A percentile compares a stretch with the other conserved stretches of the same genome.
Evolutionary conservation across 306 rosid species (phyloP).

Genomic region (Alnus rubra): DNA sequence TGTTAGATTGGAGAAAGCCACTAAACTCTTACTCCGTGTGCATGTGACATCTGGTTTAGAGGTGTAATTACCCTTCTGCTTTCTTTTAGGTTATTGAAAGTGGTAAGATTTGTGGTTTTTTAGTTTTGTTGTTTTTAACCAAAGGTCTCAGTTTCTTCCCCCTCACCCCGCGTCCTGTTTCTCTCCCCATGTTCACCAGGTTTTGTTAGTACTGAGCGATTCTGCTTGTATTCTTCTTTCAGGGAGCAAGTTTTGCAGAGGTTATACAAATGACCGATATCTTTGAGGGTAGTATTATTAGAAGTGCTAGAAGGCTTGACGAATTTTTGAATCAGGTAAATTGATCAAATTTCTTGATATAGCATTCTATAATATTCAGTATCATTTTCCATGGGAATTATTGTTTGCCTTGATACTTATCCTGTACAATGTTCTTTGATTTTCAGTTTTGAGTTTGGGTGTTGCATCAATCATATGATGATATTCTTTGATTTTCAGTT

Average conservation of each 20-base stretch:
- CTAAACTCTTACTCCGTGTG: no score
- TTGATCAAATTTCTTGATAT: not conserved
- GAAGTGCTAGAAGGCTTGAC: conserved; percentile 97
- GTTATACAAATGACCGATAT: conserved; percentile 97
- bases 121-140: not conserved
- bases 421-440: not conserved
- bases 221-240: conserved; percentile 23
- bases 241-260: conserved; percentile 86
- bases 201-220: conserved; percentile 18
- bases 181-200: not conserved
- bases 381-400: no score
- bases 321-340: conserved; percentile 93
- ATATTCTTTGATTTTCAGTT: not conserved
- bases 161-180: not conserved
- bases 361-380: not conserved
- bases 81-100: not conserved
- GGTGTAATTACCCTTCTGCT: not conserved
- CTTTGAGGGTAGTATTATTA: conserved; percentile 93
- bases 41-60: not conserved
- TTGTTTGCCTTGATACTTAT: not conserved
- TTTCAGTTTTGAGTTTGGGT: not conserved
- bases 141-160: not conserved
- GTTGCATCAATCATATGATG: not conserved
- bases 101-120: not conserved
- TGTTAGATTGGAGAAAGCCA: not conserved